Evolutionary conservation across 495 filamentous ascomycete genomes (phyloP), one percentile per base, ranked within the genome.

Genomic region (Penicillium pulvis): DNA sequence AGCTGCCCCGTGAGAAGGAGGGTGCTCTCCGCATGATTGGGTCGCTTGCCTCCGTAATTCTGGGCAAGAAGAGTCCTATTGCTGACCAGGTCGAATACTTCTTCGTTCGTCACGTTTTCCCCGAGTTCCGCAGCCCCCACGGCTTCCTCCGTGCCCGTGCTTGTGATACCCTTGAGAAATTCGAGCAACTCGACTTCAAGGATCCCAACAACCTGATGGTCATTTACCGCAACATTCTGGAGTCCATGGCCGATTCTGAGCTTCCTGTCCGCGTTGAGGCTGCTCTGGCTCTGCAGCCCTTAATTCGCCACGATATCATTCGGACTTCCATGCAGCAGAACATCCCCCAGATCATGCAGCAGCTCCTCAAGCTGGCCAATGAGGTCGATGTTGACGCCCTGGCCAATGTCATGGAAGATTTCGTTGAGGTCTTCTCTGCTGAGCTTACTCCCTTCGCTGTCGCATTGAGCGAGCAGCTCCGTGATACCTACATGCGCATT

Each of bases 341-440:
- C 72, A 98, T 98, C 54, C 92, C 95, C n/a, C 93, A 96, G 67
- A 97, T 98, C 70, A 98, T 98, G 94, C 94, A 98, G 74, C 92
- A 98, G 73, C 79, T 98, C 16, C 82, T 98, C 31, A 98, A 98
- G 75, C 77, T 98, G 57, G 93, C 94, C 26, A 97, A 97, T 68
- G 92, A 97, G 74, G 92, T 92, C 45, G 92, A 96, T 63, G 93
- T 97, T 51, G 92, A 97, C 72, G 91, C 92, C 17, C 74, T 97
- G 19, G 91, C 92, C n/a, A 96, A 96, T 63, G 92, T 97, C n/a
- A 97, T 97, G 94, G 94, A 98, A 71, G 95, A 98, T 65, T 98
- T 98, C 70, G 94, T 98, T 51, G 94, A 98, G 72, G 94, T 98
- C 0, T 98, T 98, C 72, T 93, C 94, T 17, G 78, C 90, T 3